Conservation (phyloP, 2,329 filamentous ascomycete species). For the Mariannaea sp. region DNA sequence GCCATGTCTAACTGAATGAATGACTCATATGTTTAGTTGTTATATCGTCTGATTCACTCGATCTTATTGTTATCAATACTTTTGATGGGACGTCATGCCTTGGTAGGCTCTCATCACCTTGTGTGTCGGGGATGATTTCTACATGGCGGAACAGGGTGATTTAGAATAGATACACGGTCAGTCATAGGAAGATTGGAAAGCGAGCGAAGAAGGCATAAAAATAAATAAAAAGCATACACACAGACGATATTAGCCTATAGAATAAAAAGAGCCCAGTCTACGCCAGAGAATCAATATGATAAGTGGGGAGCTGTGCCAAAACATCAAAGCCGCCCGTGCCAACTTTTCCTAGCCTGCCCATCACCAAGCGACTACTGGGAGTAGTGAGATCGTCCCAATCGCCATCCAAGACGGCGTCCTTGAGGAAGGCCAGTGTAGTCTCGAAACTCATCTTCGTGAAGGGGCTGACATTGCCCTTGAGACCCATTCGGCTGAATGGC, state of each 20-base stretch:
- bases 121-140: no score
- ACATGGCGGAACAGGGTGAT: no score
- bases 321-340: slow-evolving; percentile 95
- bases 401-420: slow-evolving; percentile 86
- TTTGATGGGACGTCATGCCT: no score
- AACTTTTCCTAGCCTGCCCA: slow-evolving; percentile 79
- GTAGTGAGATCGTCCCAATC: slow-evolving; percentile 88
- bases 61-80: no score
- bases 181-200: no score
- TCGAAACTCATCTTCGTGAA: slow-evolving; percentile 99
- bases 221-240: not conserved
- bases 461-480: slow-evolving; percentile 82
- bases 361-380: slow-evolving; percentile 86
- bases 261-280: slow-evolving; percentile 30
- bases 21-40: no score
- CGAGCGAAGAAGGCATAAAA: no score
- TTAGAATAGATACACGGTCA: no score
- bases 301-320: slow-evolving; percentile 64
- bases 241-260: slow-evolving; percentile 19
- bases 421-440: slow-evolving; percentile 91
- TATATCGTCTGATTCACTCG: no score
- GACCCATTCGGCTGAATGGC: slow-evolving; percentile 89
- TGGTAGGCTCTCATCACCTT: no score
- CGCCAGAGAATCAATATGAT: slow-evolving; percentile 47
- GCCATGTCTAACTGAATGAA: no score